Conservation (phyloP, 148 eudicot genomes). For the Silene latifolia region DNA sequence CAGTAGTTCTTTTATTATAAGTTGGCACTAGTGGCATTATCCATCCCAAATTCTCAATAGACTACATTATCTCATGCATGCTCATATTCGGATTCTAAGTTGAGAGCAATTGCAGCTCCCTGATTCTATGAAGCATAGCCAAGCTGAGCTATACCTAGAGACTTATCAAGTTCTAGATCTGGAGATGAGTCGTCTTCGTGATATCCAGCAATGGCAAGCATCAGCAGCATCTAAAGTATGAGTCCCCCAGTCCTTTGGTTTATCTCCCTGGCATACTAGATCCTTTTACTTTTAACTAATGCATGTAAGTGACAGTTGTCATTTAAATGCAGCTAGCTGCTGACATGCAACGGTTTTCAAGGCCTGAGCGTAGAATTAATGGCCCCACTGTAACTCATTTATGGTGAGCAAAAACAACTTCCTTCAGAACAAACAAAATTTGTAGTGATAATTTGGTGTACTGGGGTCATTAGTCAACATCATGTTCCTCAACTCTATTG, state of each 20-base stretch:
- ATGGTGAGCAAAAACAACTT: conserved; percentile 42
- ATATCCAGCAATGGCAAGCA: conserved; percentile 96
- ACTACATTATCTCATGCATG: neutral
- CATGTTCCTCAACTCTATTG: neutral
- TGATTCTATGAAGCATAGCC: conserved; percentile 99
- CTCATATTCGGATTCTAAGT: conserved; percentile 19
- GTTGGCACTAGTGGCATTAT: conserved; percentile 1
- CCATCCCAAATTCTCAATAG: neutral
- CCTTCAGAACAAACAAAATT: neutral
- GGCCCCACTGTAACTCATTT: conserved; percentile 97
- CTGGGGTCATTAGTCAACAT: conserved; percentile 2
- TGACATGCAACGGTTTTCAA: conserved; percentile 99
- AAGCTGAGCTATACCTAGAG: conserved; percentile 92
- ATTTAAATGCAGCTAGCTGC: conserved; percentile 74
- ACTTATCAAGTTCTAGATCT: conserved; percentile 97
- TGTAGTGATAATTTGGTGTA: neutral
- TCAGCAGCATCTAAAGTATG: conserved; percentile 88
- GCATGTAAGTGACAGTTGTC: conserved; percentile 17
- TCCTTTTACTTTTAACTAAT: conserved; percentile 18
- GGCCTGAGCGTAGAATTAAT: conserved; percentile 96
- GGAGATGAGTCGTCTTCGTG: conserved; percentile 99
- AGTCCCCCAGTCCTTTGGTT: conserved; percentile 21
- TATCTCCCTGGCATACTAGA: neutral
- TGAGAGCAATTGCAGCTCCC: conserved; percentile 73
- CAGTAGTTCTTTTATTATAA: neutral